These are phyloP conservation scores for Fonsecaea pedrosoi DNA, from an alignment of 2,329 filamentous ascomycete species.

Conservation along the genomic window DNA sequence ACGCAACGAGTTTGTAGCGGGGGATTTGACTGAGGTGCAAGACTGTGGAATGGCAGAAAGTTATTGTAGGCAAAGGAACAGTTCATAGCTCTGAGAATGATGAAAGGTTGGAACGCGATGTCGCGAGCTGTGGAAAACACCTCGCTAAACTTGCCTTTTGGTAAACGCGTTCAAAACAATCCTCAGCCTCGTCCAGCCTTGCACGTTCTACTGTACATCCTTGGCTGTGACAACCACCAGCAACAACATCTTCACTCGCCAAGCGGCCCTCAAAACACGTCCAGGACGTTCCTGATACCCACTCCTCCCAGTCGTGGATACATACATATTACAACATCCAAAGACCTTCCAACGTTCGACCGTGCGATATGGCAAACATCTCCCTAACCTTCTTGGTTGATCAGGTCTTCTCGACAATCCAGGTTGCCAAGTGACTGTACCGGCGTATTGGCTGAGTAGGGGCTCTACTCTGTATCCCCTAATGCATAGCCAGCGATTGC, in stretches of 20 bases:
- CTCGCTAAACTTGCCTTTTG: not conserved
- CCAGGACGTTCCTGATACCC: not conserved
- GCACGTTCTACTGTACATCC: not conserved
- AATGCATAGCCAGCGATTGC: not conserved
- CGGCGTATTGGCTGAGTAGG: not conserved
- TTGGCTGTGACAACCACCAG: not conserved
- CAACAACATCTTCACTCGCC: not conserved
- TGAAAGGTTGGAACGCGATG: not conserved
- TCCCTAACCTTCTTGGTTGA: not conserved
- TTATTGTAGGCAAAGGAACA: not conserved
- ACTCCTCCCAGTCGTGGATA: not conserved
- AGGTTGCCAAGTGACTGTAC: slow-evolving; percentile 1
- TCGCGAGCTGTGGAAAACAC: not conserved
- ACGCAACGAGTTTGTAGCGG: no score
- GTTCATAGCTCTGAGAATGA: not conserved
- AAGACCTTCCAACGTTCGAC: not conserved
- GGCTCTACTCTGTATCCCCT: not conserved
- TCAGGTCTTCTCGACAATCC: not conserved
- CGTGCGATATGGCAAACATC: not conserved
- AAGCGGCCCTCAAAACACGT: not conserved
- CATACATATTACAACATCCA: not conserved
- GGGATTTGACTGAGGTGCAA: not conserved
- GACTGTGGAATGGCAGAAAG: not conserved
- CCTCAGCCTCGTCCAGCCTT: not conserved
- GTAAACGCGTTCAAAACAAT: not conserved